Percentiles rank a stretch among this genome's conserved stretches.
These are phyloP conservation scores for Chamaenerion angustifolium DNA, from an alignment of 345 rosid species.

Conservation along the genomic window DNA sequence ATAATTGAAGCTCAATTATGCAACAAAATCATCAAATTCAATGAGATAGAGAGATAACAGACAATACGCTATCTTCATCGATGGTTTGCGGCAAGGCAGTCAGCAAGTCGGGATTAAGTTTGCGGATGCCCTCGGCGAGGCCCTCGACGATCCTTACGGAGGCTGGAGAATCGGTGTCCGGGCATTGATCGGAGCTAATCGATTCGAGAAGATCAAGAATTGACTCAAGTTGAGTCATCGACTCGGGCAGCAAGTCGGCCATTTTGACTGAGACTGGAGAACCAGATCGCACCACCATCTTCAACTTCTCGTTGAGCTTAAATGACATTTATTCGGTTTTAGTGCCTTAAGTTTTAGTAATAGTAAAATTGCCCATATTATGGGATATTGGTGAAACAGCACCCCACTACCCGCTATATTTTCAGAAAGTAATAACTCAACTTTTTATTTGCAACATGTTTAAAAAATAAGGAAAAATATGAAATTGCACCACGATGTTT, in stretches of 20 bases:
- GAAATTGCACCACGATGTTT: too few relatives aligned
- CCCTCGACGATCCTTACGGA: slow-evolving; percentile 2
- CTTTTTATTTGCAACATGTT: too few relatives aligned
- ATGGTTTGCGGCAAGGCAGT: neutral
- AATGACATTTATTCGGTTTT: too few relatives aligned
- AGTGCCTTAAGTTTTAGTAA: too few relatives aligned
- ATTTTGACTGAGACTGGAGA: neutral
- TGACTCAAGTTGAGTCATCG: slow-evolving; percentile 9
- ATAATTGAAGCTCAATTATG: neutral
- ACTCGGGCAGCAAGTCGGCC: slow-evolving; percentile 6
- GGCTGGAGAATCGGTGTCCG: neutral
- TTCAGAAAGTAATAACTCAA: too few relatives aligned
- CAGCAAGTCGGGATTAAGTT: neutral
- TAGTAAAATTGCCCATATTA: too few relatives aligned
- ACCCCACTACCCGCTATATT: too few relatives aligned
- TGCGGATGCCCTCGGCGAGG: neutral
- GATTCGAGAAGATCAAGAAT: slow-evolving; percentile 3
- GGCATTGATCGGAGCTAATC: neutral
- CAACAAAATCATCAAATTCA: neutral
- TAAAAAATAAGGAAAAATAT: too few relatives aligned
- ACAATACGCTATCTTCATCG: neutral
- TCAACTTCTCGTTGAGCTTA: too few relatives aligned
- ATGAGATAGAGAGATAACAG: neutral
- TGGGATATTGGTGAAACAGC: too few relatives aligned
- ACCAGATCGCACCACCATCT: too few relatives aligned